Conservation (phyloP, 768 basidiomycete genomes). For the Rhodotorula diobovata region DNA sequence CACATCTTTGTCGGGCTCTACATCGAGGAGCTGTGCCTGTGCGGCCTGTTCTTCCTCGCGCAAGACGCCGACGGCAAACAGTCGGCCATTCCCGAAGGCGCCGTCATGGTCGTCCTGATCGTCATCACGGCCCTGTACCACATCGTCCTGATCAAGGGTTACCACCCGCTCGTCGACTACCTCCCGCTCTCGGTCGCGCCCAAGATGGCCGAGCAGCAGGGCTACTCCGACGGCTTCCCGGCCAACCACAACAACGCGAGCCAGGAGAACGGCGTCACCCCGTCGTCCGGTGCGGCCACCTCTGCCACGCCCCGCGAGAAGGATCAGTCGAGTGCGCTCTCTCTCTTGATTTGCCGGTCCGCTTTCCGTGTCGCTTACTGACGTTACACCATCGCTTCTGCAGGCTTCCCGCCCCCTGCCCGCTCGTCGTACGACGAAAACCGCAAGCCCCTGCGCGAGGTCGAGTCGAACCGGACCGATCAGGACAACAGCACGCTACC, state of each 20-base stretch:
- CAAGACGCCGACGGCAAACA: constrained; percentile 55
- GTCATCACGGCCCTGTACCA: constrained; percentile 77
- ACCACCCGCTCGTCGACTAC: constrained; percentile 66
- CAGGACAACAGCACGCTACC: constrained; percentile 27
- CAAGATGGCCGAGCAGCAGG: constrained; percentile 53
- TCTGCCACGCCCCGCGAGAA: constrained; percentile 16
- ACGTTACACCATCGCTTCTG: too few species aligned
- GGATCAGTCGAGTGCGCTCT: constrained; percentile 26
- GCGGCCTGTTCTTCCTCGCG: constrained; percentile 85
- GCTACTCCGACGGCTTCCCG: constrained; percentile 1
- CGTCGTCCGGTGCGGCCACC: background rate
- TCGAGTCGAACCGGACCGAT: constrained; percentile 37
- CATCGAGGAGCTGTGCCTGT: constrained; percentile 77
- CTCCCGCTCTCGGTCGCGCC: constrained; percentile 77
- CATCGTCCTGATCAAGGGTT: constrained; percentile 68
- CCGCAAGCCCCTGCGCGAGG: constrained; percentile 17
- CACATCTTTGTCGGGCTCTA: constrained; percentile 94
- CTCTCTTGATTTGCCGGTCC: too few species aligned
- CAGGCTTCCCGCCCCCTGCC: constrained; percentile 28
- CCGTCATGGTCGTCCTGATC: constrained; percentile 79
- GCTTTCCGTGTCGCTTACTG: background rate
- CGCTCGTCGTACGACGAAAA: constrained; percentile 33
- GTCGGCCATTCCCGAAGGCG: constrained; percentile 65
- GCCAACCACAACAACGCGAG: background rate
- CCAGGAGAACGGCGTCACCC: background rate